Evolutionary conservation across 2,329 filamentous ascomycete genomes (phyloP).

Genomic region (Colletotrichum sp.): DNA sequence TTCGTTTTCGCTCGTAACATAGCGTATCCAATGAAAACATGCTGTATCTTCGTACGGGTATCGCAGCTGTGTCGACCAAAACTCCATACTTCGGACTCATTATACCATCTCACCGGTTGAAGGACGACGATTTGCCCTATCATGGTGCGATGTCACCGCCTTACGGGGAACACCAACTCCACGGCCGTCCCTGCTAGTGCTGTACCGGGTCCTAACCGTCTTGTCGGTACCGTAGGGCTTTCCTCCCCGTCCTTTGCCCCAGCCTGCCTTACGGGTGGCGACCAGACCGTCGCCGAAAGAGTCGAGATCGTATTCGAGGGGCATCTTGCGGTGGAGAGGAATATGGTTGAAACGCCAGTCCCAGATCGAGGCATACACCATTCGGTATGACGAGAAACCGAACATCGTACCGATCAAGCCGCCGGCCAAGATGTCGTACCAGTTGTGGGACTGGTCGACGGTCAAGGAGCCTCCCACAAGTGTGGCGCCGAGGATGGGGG

Average conservation of each 20-base stretch:
- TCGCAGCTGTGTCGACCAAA: not conserved
- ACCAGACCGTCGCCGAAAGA: constrained; percentile 56
- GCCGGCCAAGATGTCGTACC: constrained; percentile 74
- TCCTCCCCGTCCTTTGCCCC: constrained; percentile 45
- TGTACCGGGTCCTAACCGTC: not conserved
- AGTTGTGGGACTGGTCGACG: constrained; percentile 77
- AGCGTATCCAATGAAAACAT: not conserved
- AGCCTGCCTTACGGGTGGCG: constrained; percentile 64
- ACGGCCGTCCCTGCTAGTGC: not conserved
- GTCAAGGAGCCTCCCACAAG: constrained; percentile 74
- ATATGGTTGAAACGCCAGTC: constrained; percentile 72
- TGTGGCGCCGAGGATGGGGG: constrained; percentile 69
- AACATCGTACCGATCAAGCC: constrained; percentile 69
- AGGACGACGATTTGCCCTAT: not conserved
- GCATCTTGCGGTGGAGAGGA: constrained; percentile 64
- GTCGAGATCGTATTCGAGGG: constrained; percentile 55
- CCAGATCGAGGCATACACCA: constrained; percentile 72
- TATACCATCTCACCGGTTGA: constrained; percentile 2
- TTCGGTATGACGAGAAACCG: constrained; percentile 69
- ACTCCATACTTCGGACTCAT: not conserved
- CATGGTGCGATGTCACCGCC: not conserved
- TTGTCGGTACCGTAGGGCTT: not conserved
- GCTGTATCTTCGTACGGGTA: not conserved
- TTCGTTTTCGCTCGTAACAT: not conserved
- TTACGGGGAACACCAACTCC: constrained; percentile 7